Evolutionary conservation across 1,139 yeast species (phyloP), one percentile per base, ranked within the genome.

Genomic region (Pichia sp.): DNA sequence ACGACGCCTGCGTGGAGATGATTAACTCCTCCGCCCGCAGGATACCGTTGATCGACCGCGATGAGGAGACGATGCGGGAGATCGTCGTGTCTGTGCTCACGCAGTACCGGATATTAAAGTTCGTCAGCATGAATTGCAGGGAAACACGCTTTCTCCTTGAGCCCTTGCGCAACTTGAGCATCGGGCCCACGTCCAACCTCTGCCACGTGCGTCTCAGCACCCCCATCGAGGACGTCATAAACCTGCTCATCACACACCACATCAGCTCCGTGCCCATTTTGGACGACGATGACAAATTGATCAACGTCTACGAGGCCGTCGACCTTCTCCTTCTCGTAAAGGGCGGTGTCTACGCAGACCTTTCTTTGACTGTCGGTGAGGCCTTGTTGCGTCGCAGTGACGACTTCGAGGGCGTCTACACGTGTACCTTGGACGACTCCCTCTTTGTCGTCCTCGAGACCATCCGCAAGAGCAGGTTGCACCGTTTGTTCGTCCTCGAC

Each of bases 401-500:
- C 64, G 98, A 93, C 69, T 95, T 93, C 67, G 99, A 93, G 70
- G 99, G 99, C 56, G 99, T 95, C 15, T 92, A 92, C 71, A 93
- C 98, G 0, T 95, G 99, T 72, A 90, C 98, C 0, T 77, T 84
- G 61, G 80, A 84, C 62, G 99, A 95, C 70, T 79, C 95, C 59
- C 76, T 95, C 58, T 88, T 95, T 60, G 90, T 96, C 15, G 88
- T 95, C 58, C 81, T 93, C 85, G 97, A 93, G 68, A 92, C 96
- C 45, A 90, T 95, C 58, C 80, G 98, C 66, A 87, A 92, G 64
- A 85, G 96, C 43, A 81, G 98, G 62, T 79, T 93, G 60, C 98
- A 95, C 71, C 80, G 99, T 69, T 80, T 95, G 67, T 90, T 92
- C 69, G 93, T 95, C 45, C 97, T 95, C 32, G 97, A 93, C 69